Percentiles rank a stretch among this genome's conserved stretches.
These are phyloP conservation scores for Catharanthus roseus DNA, from an alignment of 257 asterid genomes.

Conservation along the genomic window DNA sequence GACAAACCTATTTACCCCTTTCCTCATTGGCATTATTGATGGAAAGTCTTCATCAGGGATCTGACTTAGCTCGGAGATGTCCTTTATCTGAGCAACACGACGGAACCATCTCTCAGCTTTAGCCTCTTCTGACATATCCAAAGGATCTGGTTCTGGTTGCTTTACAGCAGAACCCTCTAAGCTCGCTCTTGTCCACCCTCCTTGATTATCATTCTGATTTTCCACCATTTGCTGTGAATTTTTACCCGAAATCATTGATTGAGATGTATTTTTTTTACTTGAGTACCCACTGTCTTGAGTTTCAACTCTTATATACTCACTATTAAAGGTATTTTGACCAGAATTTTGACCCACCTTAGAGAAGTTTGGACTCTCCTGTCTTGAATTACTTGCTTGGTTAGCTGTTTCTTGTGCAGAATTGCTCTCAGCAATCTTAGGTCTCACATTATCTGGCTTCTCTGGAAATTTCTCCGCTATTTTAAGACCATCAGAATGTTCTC, in stretches of 20 bases:
- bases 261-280: constrained; percentile 16
- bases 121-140: constrained; percentile 98
- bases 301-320: constrained; percentile 11
- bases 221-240: constrained; percentile 19
- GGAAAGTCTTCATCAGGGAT: constrained; percentile 98
- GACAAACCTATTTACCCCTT: constrained; percentile 90
- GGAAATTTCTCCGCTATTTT: constrained; percentile 4
- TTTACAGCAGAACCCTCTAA: constrained; percentile 81
- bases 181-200: constrained; percentile 53
- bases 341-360: constrained; percentile 20
- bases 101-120: constrained; percentile 94
- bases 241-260: constrained; percentile 6
- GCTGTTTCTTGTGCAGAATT: constrained; percentile 13
- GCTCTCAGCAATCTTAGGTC: constrained; percentile 6
- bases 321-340: constrained; percentile 17
- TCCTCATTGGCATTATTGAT: constrained; percentile 92
- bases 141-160: constrained; percentile 58
- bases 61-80: constrained; percentile 85
- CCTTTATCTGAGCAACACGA: constrained; percentile 90
- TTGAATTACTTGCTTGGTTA: constrained; percentile 14
- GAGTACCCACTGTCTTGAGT: constrained; percentile 15
- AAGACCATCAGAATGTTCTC: constrained; percentile 27
- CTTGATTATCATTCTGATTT: constrained; percentile 24
- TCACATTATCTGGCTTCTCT: constrained; percentile 20
- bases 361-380: constrained; percentile 18